Evolutionary conservation across 352 stramenopile species (phyloP), one percentile per base, ranked within the genome.

Genomic region (Globisporangium cystogenes): DNA sequence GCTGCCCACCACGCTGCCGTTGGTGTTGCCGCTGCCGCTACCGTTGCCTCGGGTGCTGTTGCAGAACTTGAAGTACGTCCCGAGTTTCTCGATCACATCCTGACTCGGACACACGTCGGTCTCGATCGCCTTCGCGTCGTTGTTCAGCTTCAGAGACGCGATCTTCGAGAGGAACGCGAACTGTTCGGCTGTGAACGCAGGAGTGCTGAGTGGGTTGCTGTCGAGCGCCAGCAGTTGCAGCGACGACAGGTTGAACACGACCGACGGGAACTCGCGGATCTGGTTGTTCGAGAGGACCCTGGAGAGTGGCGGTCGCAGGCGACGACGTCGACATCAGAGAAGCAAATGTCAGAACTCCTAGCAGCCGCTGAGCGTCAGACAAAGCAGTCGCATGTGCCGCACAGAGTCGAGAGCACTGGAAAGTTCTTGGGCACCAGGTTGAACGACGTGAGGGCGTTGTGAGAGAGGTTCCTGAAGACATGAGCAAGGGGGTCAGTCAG

Each of bases 61-160:
- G 31, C 80, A 90, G 55, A 90, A 87, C 7, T 46, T 70, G 51
- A 90, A 87, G n/a, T 65, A 85, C 8, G 44, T 39, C 45, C 76
- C 85, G 24, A 90, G 65, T 36, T 52, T 61, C 12, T 24, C 44
- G 39, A 85, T 74, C 16, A 81, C 61, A 7, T 62, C 62, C 40
- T 73, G 50, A 15, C 51, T 65, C 18, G 76, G 76, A 52, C 80
- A 90, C 37, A 65, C 68, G 20, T 58, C 69, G 46, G 76, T 86
- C 47, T 68, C 67, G 15, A 72, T 44, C 37, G 16, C 37, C 8
- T 23, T 44, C 21, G 59, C 64, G 16, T 73, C 71, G 33, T 85
- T 73, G 26, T 80, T 75, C 48, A 90, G 70, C 10, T 58, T 64
- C 51, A 90, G 74, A 12, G 68, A 57, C 2, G 35, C 21, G 43